These are phyloP conservation scores for Hymenoscyphus scutula DNA, from an alignment of 2,329 filamentous ascomycete species.

Conservation along the genomic window DNA sequence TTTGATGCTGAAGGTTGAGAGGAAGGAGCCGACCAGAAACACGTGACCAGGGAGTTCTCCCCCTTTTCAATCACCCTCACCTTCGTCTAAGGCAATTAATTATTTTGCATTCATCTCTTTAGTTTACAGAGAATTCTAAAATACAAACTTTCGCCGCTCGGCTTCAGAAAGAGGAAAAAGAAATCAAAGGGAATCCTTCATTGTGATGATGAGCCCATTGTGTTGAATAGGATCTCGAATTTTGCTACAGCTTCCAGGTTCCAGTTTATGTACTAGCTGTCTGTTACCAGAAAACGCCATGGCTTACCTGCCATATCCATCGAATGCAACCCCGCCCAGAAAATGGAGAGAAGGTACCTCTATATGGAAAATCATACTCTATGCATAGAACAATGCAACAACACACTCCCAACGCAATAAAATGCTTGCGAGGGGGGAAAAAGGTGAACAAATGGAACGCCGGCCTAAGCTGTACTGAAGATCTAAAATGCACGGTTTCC, in stretches of 20 bases:
- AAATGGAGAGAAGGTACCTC: background rate
- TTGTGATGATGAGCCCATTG: slow-evolving; percentile 4
- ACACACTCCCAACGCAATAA: background rate
- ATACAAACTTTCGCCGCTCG: background rate
- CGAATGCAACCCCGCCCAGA: background rate
- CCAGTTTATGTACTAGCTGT: background rate
- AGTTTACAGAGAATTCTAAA: background rate
- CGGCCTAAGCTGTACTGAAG: slow-evolving; percentile 4
- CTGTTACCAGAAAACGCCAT: slow-evolving; percentile 3
- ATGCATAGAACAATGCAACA: background rate
- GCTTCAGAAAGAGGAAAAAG: background rate
- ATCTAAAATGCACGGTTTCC: background rate
- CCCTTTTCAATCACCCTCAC: background rate
- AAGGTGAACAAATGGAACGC: background rate
- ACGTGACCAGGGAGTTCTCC: background rate
- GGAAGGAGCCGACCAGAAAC: background rate
- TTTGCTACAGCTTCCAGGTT: slow-evolving; percentile 5
- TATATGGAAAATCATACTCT: background rate
- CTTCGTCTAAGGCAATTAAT: background rate
- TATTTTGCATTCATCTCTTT: background rate
- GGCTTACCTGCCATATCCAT: background rate
- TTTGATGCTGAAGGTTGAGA: background rate
- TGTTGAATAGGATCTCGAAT: slow-evolving; percentile 2
- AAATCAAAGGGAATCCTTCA: slow-evolving; percentile 1
- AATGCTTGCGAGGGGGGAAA: background rate